Evolutionary conservation across 2,329 filamentous ascomycete genomes (phyloP), one percentile per base, ranked within the genome.

Genomic region (Alternaria triticina): DNA sequence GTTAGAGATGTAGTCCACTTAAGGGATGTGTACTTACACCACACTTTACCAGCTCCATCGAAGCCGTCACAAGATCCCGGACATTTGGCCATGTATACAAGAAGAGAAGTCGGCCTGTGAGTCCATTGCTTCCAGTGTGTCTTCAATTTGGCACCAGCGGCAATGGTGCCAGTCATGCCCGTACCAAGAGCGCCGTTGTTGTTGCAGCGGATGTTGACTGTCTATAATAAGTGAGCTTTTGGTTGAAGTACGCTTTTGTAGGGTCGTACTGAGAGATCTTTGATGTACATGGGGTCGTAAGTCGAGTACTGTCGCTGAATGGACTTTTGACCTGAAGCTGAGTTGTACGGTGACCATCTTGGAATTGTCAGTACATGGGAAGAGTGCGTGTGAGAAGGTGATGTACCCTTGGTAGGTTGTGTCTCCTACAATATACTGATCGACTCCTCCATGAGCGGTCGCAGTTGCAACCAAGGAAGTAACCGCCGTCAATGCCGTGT

Each of bases 121-220:
- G 86, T 87, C 86, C 86, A 87, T 76, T 88, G 86, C 43, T 77
- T 73, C 85, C 86, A 87, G 67, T 82, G 76, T 15, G 86, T 83
- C 10, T 83, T 83, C 56, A 88, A 78, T 47, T 79, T 82, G 17
- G 76, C 69, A 36, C 86, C 86, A 6, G 86, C 84, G 6, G 80
- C 74, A 61, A 86, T 77, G 30, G 80, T 77, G 1, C 84, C 86
- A 33, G 76, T 77, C 6, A 84, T 74, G 17, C 74, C 74, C 7
- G 72, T 76, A 27, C 74, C 74, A 2, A 71, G 61, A 23, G 49
- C 46, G 25, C 74, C 74, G 15, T 62, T 57, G n/a, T 77, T 77
- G 61, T 77, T 77, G 64, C 74, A 77, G n/a, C 74, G 69, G 25
- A 77, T 75, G 57, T 76, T 74, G 5, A 69, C 70, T 2, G 67